Base-by-base conservation (phyloP, 768 basidiomycete genomes). In the Russula sp. region DNA sequence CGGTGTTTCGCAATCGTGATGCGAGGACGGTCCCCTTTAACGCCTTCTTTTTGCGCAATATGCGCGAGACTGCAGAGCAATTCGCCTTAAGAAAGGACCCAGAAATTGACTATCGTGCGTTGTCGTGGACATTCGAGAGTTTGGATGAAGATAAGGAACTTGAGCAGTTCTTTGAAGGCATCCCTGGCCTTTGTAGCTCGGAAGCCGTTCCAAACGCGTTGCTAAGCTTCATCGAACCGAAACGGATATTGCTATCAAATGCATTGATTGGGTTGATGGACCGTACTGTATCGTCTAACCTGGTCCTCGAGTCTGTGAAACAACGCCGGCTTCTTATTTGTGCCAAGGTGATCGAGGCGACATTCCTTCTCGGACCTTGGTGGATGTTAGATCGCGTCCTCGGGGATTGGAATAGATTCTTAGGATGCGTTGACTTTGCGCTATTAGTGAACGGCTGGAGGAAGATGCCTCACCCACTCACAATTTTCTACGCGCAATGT, bases 251-350 rank as follows among this genome's bases (percentile, higher is more conserved):
- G 18, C 7, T 61, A 20, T 46, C 42, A 38, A 3, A 3, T 13
- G 51, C 36, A 14, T 52, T 63, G 50, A 36, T 35, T 0, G 56
- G 7, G 20, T 18, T 58, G 43, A 63, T 63, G 56, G 5, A 63
- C 20, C 56, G 61, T n/a, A 63, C 61, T 32, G 32, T 63, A 8
- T n/a, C 51, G 10, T 58, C 61, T n/a, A 48, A 53, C 32, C 39
- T 58, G n/a, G 51, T 58, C 7, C 0, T 29, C 7, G 52, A 58
- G 20, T 10, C 7, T 2, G 56, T 58, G 29, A 63, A 59, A 34
- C 45, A 41, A 22, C 52, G 52, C 5, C 61, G 61, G 10, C 38
- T 59, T 14, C 54, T 48, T 11, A 58, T 63, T 41, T 63, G 57
- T 14, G 36, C 46, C 7, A 59, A 54, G n/a, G 57, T 18, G 18